Conservation (phyloP, 148 eudicot genomes). For the Suaeda aralocaspica region DNA sequence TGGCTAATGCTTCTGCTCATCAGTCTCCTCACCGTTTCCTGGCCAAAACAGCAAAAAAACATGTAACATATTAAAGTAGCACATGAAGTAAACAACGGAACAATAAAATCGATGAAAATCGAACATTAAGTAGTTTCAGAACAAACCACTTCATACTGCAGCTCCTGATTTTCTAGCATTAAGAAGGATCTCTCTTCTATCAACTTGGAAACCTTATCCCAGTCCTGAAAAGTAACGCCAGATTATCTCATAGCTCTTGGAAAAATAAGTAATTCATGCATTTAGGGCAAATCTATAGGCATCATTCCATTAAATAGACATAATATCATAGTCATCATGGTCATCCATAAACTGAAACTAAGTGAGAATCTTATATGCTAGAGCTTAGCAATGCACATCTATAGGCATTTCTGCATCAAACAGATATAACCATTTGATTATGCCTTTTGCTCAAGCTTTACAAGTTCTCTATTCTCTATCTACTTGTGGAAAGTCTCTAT, state of each 20-base stretch:
- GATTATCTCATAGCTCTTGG: background rate
- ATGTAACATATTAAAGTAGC: background rate
- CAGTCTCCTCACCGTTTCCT: slow-evolving; percentile 26
- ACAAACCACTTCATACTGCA: slow-evolving; percentile 29
- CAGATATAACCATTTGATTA: too few species aligned
- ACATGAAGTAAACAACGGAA: background rate
- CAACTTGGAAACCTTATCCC: slow-evolving; percentile 26
- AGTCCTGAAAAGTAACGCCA: slow-evolving; percentile 22
- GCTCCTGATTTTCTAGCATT: slow-evolving; percentile 30
- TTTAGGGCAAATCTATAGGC: too few species aligned
- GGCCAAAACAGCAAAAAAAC: background rate
- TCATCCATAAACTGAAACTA: too few species aligned
- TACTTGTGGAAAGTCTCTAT: too few species aligned
- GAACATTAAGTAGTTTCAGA: background rate
- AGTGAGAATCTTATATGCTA: too few species aligned
- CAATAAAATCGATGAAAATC: background rate
- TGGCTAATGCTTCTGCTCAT: slow-evolving; percentile 5
- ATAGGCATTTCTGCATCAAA: too few species aligned
- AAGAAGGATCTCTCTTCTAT: slow-evolving; percentile 22
- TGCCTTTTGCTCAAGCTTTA: too few species aligned
- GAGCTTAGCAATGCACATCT: too few species aligned
- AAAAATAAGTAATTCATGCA: too few species aligned
- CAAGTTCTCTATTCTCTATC: too few species aligned
- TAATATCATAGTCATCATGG: too few species aligned
- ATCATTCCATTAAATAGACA: too few species aligned